Evolutionary conservation across 345 rosid species (phyloP).

Genomic region (Linum tenue): DNA sequence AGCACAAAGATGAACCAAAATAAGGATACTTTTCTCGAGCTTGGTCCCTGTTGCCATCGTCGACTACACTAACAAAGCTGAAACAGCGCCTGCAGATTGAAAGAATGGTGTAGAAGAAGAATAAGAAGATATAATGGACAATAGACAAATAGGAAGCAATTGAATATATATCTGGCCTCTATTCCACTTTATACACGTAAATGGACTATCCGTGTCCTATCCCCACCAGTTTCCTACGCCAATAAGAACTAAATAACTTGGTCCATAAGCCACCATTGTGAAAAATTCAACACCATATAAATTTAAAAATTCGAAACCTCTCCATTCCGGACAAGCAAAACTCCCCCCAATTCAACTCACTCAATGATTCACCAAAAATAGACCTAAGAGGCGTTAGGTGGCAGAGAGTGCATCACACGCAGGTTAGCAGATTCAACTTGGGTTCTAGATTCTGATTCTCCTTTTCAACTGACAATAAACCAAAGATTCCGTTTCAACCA

Average conservation of each 20-base stretch:
- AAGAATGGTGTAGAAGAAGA: not conserved
- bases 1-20: not conserved
- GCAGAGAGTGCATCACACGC: not conserved
- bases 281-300: not conserved
- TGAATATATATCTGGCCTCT: not conserved
- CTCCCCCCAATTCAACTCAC: not conserved
- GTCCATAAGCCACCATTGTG: no score
- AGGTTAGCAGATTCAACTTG: not conserved
- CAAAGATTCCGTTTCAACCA: not conserved
- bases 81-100: slow-evolving; percentile 8
- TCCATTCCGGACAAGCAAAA: slow-evolving; percentile 4
- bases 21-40: slow-evolving; percentile 19
- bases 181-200: not conserved
- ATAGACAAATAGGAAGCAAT: not conserved
- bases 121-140: not conserved
- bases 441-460: not conserved
- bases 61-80: slow-evolving; percentile 13
- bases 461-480: not conserved
- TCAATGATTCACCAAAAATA: no score
- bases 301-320: not conserved
- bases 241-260: not conserved
- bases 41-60: slow-evolving; percentile 27
- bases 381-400: not conserved
- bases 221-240: not conserved
- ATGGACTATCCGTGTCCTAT: not conserved